phyloP scores from a whole-genome alignment of 768 basidiomycete species.

The Collybia sp. region DNA sequence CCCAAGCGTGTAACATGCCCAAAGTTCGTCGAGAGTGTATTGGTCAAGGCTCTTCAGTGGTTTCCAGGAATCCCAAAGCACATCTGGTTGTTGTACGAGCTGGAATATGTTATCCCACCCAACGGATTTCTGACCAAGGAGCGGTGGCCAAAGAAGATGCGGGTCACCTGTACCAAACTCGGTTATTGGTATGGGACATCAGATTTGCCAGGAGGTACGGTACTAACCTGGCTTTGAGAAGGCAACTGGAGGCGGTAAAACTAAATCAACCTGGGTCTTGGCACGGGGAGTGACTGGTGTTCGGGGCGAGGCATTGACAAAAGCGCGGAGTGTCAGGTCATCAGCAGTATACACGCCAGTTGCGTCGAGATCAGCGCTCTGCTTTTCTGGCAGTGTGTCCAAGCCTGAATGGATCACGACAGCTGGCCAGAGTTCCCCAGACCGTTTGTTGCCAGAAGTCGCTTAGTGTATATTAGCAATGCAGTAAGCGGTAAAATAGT shows the following conservation, averaged over 20 bases:
- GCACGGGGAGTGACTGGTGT: background rate
- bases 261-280: constrained; percentile 14
- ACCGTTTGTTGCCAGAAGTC: background rate
- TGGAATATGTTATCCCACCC: constrained; percentile 17
- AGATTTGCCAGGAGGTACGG: background rate
- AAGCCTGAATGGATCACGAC: background rate
- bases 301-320: constrained; percentile 6
- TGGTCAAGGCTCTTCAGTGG: constrained; percentile 17
- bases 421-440: background rate
- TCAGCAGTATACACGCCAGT: constrained; percentile 2
- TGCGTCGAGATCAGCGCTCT: background rate
- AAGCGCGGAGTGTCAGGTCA: constrained; percentile 2
- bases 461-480: background rate
- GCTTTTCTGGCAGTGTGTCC: background rate
- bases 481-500: background rate
- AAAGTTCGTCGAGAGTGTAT: constrained; percentile 12
- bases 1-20: constrained; percentile 13
- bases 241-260: constrained; percentile 13
- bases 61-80: constrained; percentile 19
- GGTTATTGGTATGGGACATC: background rate
- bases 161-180: constrained; percentile 3
- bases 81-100: constrained; percentile 13
- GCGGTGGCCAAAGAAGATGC: constrained; percentile 10
- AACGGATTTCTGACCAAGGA: constrained; percentile 16
- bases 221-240: constrained; percentile 14